Conservation (phyloP, 2,329 filamentous ascomycete genomes). For the Trichoderma cornu-damae region DNA sequence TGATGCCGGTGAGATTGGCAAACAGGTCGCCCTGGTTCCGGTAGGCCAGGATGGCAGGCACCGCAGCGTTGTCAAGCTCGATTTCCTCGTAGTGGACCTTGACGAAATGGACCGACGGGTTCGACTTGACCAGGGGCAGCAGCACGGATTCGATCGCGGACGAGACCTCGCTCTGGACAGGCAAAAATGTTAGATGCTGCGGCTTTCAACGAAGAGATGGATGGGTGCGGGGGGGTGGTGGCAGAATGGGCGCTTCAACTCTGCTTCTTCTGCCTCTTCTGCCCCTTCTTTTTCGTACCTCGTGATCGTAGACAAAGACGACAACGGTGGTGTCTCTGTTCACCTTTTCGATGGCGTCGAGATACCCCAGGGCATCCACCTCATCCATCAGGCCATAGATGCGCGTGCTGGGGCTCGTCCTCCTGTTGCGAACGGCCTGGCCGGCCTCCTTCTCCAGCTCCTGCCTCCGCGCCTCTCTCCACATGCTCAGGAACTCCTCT, state of each 20-base stretch:
- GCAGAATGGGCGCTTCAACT: no score
- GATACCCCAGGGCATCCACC: slow-evolving; percentile 85
- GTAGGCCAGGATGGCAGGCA: slow-evolving; percentile 87
- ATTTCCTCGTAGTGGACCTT: slow-evolving; percentile 89
- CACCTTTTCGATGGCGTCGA: slow-evolving; percentile 95
- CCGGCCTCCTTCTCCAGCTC: slow-evolving; percentile 65
- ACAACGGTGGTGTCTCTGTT: slow-evolving; percentile 75
- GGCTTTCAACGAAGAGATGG: neutral
- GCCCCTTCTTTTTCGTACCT: no score
- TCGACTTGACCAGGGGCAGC: slow-evolving; percentile 63
- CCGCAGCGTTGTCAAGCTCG: slow-evolving; percentile 83
- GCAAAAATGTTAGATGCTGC: slow-evolving; percentile 24
- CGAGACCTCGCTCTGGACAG: slow-evolving; percentile 69
- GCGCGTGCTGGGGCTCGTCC: slow-evolving; percentile 70
- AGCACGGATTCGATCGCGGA: slow-evolving; percentile 74
- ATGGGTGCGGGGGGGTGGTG: no score
- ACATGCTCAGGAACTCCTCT: slow-evolving; percentile 74
- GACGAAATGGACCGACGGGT: slow-evolving; percentile 76
- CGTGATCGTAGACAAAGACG: slow-evolving; percentile 86
- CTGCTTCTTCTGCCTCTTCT: no score
- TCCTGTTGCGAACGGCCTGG: slow-evolving; percentile 54
- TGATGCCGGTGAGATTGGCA: slow-evolving; percentile 79
- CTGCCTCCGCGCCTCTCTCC: slow-evolving; percentile 73
- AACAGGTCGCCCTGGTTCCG: slow-evolving; percentile 82
- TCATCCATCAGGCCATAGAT: slow-evolving; percentile 74